Percentiles rank a stretch among this genome's conserved stretches.
Conservation (phyloP, 2,329 filamentous ascomycete species). For the Ophiosphaerella korrae region DNA sequence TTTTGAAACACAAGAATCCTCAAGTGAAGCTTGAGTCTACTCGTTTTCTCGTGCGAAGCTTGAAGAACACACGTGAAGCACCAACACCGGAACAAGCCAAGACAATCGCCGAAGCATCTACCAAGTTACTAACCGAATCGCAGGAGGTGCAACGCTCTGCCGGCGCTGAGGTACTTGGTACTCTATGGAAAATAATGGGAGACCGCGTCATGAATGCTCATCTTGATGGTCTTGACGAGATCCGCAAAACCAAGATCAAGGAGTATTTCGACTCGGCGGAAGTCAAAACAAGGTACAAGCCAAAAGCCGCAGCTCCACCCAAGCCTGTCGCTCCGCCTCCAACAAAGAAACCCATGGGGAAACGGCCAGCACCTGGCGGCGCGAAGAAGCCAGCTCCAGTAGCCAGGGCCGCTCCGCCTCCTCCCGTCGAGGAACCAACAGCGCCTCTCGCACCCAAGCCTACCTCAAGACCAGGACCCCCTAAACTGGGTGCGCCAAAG, state of each 20-base stretch:
- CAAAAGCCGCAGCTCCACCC: conserved; percentile 72
- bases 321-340: conserved; percentile 58
- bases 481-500: conserved; percentile 50
- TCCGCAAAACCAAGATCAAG: conserved; percentile 93
- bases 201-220: conserved; percentile 94
- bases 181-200: conserved; percentile 97
- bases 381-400: conserved; percentile 59
- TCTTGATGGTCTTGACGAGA: conserved; percentile 90
- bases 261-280: conserved; percentile 84
- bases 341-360: conserved; percentile 39
- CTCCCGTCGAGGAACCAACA: conserved; percentile 52
- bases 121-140: conserved; percentile 88
- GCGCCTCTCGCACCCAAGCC: conserved; percentile 65
- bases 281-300: conserved; percentile 89
- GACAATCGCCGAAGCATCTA: conserved; percentile 82
- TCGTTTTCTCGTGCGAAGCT: conserved; percentile 86
- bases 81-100: conserved; percentile 84
- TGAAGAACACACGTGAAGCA: conserved; percentile 81
- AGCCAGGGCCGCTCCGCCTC: conserved; percentile 44
- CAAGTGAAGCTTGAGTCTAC: conserved; percentile 96
- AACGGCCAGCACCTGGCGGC: conserved; percentile 44
- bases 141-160: conserved; percentile 84
- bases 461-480: conserved; percentile 56
- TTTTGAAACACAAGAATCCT: conserved; percentile 91
- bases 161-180: conserved; percentile 89